Evolutionary conservation across 768 basidiomycete species (phyloP), one percentile per base, ranked within the genome.

Genomic region (Epithele typhae): DNA sequence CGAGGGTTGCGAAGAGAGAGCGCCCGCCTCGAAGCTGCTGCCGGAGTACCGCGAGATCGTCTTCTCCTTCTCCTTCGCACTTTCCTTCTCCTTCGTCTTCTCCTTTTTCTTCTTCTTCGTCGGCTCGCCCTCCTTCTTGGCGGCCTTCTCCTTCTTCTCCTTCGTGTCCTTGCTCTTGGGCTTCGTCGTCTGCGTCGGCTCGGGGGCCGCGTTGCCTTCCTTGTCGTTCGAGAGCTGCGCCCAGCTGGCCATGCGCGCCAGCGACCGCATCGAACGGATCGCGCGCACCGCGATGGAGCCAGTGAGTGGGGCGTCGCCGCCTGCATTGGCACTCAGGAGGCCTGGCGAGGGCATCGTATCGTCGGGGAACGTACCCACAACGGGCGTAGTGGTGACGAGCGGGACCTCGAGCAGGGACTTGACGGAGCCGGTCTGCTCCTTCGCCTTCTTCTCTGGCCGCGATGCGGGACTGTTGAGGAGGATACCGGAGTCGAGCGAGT

Each of bases 251-350:
- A 90, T 81, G 25, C 81, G 69, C 3, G 88, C 87, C 34, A 90
- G 63, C 2, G 81, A 82, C 22, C 82, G 73, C 54, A 92, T 81
- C 12, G 82, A 84, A 35, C 83, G 73, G 69, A 91, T 90, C 4
- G 88, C 88, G 5, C 88, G 77, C 23, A 90, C 48, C 0, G 88
- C 88, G 35, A 91, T 85, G 0, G 84, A 87, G 24, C 75, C 78
- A 18, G 64, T 40, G 11, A 47, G 53, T 1, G 42, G 44, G 6
- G 52, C 48, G 12, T 55, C 48, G 0, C 56, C 35, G 7, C 35
- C 35, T 6, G 6, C 35, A 7, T 36, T n/a, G 8, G 17, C 35
- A 19, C 35, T 43, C 18, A 62, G 59, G n/a, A 58, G 45, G 7
- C 32, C 10, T 6, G 45, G 40, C n/a, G n/a, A n/a, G n/a, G n/a